Conservation (phyloP, 2,329 filamentous ascomycete species). For the Didymella segeticola region DNA sequence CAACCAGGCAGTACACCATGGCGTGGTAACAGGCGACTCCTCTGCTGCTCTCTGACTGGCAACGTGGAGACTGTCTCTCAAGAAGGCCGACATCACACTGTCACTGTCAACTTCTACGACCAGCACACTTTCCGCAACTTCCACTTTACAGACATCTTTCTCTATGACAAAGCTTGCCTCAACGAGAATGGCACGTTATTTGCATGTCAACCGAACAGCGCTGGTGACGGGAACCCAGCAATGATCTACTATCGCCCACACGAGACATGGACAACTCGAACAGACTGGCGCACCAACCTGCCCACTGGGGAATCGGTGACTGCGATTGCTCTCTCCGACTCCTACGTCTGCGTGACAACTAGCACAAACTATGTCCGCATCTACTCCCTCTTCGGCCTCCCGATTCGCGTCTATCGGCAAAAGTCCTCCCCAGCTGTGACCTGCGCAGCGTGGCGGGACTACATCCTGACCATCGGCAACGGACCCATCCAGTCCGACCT, state of each 20-base stretch:
- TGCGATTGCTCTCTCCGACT: slow-evolving; percentile 89
- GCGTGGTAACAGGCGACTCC: slow-evolving; percentile 91
- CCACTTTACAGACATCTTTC: slow-evolving; percentile 94
- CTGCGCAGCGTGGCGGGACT: slow-evolving; percentile 93
- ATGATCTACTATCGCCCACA: slow-evolving; percentile 96
- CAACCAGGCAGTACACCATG: slow-evolving; percentile 95
- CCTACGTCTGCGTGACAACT: slow-evolving; percentile 89
- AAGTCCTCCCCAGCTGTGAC: slow-evolving; percentile 91
- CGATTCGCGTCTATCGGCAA: slow-evolving; percentile 86
- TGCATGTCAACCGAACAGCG: slow-evolving; percentile 70
- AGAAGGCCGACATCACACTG: slow-evolving; percentile 83
- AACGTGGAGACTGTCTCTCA: slow-evolving; percentile 98
- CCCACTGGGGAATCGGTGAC: slow-evolving; percentile 85
- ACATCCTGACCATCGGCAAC: slow-evolving; percentile 95
- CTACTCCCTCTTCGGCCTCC: slow-evolving; percentile 91
- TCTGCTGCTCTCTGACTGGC: slow-evolving; percentile 91
- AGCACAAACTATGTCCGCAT: slow-evolving; percentile 87
- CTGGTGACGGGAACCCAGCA: slow-evolving; percentile 65
- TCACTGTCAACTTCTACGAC: slow-evolving; percentile 98
- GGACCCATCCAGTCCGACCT: slow-evolving; percentile 83
- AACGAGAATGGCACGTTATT: slow-evolving; percentile 85
- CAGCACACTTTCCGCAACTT: slow-evolving; percentile 91
- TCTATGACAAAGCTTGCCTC: slow-evolving; percentile 95
- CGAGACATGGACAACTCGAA: slow-evolving; percentile 91
- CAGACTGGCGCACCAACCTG: slow-evolving; percentile 89